Base-by-base conservation (phyloP, 306 rosid genomes). In the Vigna mungo region DNA sequence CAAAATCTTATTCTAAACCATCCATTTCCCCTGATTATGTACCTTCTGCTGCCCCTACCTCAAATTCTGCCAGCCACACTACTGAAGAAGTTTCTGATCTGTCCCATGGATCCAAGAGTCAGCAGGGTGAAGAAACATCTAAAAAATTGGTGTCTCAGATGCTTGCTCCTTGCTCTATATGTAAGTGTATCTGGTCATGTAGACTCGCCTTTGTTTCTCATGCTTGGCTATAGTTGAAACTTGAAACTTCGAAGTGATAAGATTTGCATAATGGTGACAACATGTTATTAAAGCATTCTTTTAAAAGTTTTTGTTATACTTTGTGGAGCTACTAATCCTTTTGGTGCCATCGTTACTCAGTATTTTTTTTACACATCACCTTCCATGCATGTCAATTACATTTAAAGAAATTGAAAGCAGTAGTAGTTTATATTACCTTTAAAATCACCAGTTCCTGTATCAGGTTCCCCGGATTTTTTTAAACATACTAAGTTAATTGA, bases 101-200 rank as follows among this genome's bases (percentile, higher is more conserved):
- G 68, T 62, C 78, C 30, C 75, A 10, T 62, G 87, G 78, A 47
- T 67, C 86, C 71, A 78, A 71, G 75, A 85, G 87, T 25, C 73
- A 59, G 18, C 84, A 76, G 34, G 83, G 73, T 73, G 84, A 73
- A 77, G 89, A 70, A 81, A 77, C 44, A 58, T 71, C 84, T 18
- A 56, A 64, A 77, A 79, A 63, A 41, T 61, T 89, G 87, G 68
- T 18, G 53, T 78, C 86, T 65, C 81, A 84, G 9, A 51, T 75
- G 16, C 83, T 83, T 68, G 37, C 78, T 79, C 89, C 91, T 53
- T 59, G 86, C 41, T 76, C 88, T 70, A 71, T 80, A 21, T 87
- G 98, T 94, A 87, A 91, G 98, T 84, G 71, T 53, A 37, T 20
- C 39, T 47, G 32, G 68, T 48, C 37, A 54, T 9, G 25, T 71